Conservation (phyloP, 441 rosid genomes). For the Hura crepitans region DNA sequence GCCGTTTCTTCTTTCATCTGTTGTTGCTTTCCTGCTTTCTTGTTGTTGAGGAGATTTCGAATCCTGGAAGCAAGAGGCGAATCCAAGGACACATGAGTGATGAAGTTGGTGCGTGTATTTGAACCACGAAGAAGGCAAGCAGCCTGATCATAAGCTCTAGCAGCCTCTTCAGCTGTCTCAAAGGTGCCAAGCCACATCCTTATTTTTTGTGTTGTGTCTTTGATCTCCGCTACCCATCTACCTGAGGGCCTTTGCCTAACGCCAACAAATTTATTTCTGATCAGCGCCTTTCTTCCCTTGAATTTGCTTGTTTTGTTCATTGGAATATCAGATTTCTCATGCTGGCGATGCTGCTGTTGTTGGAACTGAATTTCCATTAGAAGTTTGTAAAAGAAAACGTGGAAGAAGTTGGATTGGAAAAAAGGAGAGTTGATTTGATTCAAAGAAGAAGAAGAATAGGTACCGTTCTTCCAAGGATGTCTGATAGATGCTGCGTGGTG, state of each 20-base stretch:
- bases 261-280: conserved; percentile 47
- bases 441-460: neutral
- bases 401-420: neutral
- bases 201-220: conserved; percentile 67
- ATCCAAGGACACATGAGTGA: conserved; percentile 45
- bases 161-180: conserved; percentile 71
- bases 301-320: conserved; percentile 34
- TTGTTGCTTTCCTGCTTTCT: conserved; percentile 31
- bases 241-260: conserved; percentile 80
- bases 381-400: neutral
- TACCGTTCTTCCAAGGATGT: neutral
- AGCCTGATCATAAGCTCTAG: conserved; percentile 72
- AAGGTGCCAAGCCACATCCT: conserved; percentile 82
- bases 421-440: neutral
- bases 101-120: conserved; percentile 68
- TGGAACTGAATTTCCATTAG: conserved; percentile 57
- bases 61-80: conserved; percentile 67
- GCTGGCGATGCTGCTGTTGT: conserved; percentile 33
- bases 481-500: conserved; percentile 24
- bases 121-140: conserved; percentile 79
- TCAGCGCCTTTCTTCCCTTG: conserved; percentile 35
- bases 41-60: conserved; percentile 49
- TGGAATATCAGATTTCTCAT: conserved; percentile 20
- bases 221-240: conserved; percentile 84
- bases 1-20: conserved; percentile 10